Conservation (phyloP, 495 filamentous ascomycete genomes). For the Durotheca rogersii region DNA sequence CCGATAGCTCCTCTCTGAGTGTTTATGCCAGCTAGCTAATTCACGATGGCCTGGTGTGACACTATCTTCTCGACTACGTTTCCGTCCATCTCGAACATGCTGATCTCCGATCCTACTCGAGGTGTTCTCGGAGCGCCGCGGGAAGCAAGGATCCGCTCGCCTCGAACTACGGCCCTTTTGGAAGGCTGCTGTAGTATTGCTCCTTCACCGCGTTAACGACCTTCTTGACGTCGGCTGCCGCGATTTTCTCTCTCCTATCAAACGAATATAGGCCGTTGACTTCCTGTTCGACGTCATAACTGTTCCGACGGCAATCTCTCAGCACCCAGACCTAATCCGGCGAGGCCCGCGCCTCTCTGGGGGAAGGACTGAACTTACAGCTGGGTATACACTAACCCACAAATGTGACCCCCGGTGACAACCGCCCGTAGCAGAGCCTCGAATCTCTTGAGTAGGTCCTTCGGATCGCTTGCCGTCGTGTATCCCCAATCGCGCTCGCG, state of each 20-base stretch:
- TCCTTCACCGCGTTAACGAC: constrained; percentile 34
- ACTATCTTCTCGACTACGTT: too few relatives aligned
- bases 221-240: constrained; percentile 34
- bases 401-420: constrained; percentile 26
- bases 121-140: too few relatives aligned
- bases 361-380: too few relatives aligned
- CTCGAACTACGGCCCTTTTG: constrained; percentile 10
- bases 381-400: constrained; percentile 40
- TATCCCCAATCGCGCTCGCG: constrained; percentile 40
- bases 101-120: too few relatives aligned
- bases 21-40: too few relatives aligned
- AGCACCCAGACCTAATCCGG: neutral
- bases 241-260: constrained; percentile 53
- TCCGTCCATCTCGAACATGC: too few relatives aligned
- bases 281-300: constrained; percentile 63
- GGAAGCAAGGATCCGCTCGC: too few relatives aligned
- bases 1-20: too few relatives aligned
- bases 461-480: constrained; percentile 37
- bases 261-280: constrained; percentile 65
- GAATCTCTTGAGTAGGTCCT: constrained; percentile 34
- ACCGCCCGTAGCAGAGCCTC: constrained; percentile 34
- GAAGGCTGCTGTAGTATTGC: constrained; percentile 29
- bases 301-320: constrained; percentile 8
- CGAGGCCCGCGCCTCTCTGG: too few relatives aligned
- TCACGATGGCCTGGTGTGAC: too few relatives aligned